A percentile compares a stretch with the other conserved stretches of the same genome.
Conservation (phyloP, 306 rosid species). For the Ormosia emarginata region DNA sequence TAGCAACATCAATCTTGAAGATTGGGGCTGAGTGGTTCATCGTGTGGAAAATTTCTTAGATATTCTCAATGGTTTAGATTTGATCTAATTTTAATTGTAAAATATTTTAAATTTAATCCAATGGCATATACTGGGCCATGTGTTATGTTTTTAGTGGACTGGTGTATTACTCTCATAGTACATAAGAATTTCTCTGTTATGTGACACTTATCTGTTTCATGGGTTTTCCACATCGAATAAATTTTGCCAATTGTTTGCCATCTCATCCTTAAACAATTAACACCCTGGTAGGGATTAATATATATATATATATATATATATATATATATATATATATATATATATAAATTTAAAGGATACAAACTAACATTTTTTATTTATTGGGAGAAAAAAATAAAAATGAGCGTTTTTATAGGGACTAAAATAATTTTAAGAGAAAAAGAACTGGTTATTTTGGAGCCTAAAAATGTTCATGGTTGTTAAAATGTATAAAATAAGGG, state of each 20-base stretch:
- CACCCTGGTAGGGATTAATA: background rate
- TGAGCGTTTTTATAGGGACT: background rate
- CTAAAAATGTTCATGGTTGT: background rate
- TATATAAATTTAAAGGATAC: background rate
- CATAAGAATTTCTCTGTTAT: too few relatives aligned
- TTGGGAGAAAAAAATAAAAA: background rate
- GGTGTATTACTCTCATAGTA: too few relatives aligned
- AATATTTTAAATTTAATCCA: background rate
- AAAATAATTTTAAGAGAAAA: background rate
- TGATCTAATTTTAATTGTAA: background rate
- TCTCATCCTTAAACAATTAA: background rate
- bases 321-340: background rate
- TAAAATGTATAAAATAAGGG: background rate
- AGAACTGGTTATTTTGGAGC: background rate
- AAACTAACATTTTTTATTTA: background rate
- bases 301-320: background rate
- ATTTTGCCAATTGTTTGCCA: too few relatives aligned
- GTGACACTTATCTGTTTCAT: too few relatives aligned
- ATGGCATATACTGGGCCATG: background rate
- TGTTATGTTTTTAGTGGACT: too few relatives aligned
- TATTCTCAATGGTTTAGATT: background rate
- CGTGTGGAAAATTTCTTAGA: background rate
- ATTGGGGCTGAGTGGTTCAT: background rate
- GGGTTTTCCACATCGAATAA: too few relatives aligned
- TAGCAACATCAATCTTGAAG: background rate